Evolutionary conservation across 805 yeast genomes (phyloP), one percentile per base, ranked within the genome.

Genomic region (Diddensiella transvaalensis): DNA sequence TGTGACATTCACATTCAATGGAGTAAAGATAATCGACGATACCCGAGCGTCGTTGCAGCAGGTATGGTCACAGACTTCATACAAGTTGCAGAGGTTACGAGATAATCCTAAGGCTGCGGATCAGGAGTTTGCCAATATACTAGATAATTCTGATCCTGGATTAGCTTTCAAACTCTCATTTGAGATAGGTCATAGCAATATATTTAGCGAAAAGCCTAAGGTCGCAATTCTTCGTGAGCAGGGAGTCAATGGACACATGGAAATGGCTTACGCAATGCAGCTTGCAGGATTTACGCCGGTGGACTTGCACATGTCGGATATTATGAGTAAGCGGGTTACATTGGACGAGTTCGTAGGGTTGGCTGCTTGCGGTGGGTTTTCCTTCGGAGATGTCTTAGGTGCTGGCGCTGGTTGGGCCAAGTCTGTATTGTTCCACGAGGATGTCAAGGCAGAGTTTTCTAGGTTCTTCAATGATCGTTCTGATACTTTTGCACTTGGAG

Each of bases 361-460:
- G 42, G 98, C 97, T 38, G 98, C 98, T 2, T 95, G 99, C 72
- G 99, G 99, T 69, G 99, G 99, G 13, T 93, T 93, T 75, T 88
- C 97, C 1, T 93, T 90, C 63, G 99, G 99, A 76, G 99, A 93
- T 70, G 99, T 93, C 42, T 75, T 93, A 51, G 99, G 99, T 58
- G 99, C 99, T 30, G 99, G 96, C 65, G 85, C 91, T 46, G 99
- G 99, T 50, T 93, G 99, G 99, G 99, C 99, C 50, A 89, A 88
- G 63, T 87, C 97, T 15, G 96, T 93, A 6, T 71, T 93, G 56
- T 89, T 83, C 77, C 85, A 91, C 64, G 87, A 80, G 32, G 73
- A 70, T 47, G 85, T 91, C 32, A 81, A 93, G 64, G 61, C 74
- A 22, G 90, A 87, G 71, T 93, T 93, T 67, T 69, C 72, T 55